Conservation (phyloP, 139 green algal genomes). For the Dunaliella primolecta region DNA sequence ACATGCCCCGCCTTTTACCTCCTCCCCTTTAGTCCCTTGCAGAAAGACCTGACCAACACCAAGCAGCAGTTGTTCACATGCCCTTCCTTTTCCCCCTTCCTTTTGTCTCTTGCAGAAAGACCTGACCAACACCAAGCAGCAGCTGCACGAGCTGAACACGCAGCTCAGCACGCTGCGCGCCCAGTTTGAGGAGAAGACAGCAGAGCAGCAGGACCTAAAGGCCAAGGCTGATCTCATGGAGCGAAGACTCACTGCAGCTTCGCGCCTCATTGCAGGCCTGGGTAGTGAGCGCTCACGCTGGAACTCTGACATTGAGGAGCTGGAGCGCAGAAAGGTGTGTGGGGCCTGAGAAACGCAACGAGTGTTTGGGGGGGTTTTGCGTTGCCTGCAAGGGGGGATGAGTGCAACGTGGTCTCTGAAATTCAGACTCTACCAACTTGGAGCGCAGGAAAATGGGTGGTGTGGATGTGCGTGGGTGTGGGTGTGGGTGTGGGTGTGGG, state of each 20-base stretch:
- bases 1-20: too few relatives aligned
- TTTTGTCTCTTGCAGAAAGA: conserved; percentile 71
- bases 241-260: conserved; percentile 70
- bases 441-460: too few relatives aligned
- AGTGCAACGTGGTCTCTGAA: too few relatives aligned
- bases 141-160: conserved; percentile 54
- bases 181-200: conserved; percentile 80
- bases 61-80: conserved; percentile 67
- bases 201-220: conserved; percentile 70
- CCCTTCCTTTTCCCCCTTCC: too few relatives aligned
- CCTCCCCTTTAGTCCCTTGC: too few relatives aligned
- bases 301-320: conserved; percentile 66
- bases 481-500: too few relatives aligned
- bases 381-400: too few relatives aligned
- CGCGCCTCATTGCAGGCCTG: conserved; percentile 72
- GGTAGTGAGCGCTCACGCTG: conserved; percentile 71
- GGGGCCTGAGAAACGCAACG: too few relatives aligned
- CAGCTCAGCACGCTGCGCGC: conserved; percentile 58
- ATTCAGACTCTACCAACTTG: too few relatives aligned
- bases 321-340: conserved; percentile 24
- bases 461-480: too few relatives aligned
- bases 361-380: too few relatives aligned
- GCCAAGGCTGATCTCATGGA: conserved; percentile 84
- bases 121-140: conserved; percentile 64
- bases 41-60: conserved; percentile 69